These are phyloP conservation scores for Ogataea glucozyma DNA, from an alignment of 805 yeast species.

Conservation along the genomic window DNA sequence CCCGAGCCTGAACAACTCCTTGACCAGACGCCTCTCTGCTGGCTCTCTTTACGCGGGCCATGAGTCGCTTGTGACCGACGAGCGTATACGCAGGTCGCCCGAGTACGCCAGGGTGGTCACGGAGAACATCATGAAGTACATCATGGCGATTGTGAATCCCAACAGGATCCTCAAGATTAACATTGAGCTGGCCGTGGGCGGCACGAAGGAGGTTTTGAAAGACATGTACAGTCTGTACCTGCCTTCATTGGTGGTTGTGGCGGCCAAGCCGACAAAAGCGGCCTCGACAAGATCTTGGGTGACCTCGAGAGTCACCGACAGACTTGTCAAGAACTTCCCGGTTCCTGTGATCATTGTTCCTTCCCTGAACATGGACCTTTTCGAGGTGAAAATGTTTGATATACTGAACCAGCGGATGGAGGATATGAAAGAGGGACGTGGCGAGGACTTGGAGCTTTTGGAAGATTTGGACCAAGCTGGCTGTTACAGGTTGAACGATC, in stretches of 20 bases:
- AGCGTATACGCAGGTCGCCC: conserved; percentile 44
- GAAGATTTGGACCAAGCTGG: conserved; percentile 30
- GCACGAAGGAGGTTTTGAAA: conserved; percentile 54
- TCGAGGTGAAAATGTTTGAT: conserved; percentile 46
- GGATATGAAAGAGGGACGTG: conserved; percentile 11
- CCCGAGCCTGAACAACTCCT: conserved; percentile 28
- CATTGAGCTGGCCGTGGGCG: conserved; percentile 62
- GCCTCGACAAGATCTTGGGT: conserved; percentile 59
- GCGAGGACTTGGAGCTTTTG: conserved; percentile 20
- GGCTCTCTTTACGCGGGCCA: conserved; percentile 9
- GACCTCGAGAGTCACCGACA: conserved; percentile 61
- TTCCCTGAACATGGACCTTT: conserved; percentile 54
- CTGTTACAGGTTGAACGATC: conserved; percentile 28
- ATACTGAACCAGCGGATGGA: conserved; percentile 30
- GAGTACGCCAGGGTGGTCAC: conserved; percentile 48
- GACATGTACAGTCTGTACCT: conserved; percentile 62
- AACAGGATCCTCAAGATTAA: conserved; percentile 49
- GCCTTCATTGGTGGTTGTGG: conserved; percentile 58
- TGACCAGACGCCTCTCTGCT: conserved; percentile 25
- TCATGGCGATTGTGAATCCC: conserved; percentile 47
- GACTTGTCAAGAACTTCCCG: conserved; percentile 62
- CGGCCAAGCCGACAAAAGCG: conserved; percentile 53
- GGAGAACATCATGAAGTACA: conserved; percentile 53
- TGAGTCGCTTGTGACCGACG: conserved; percentile 28
- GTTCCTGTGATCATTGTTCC: conserved; percentile 71